Percentiles rank a stretch among this genome's conserved stretches.
Evolutionary conservation across 1,139 yeast species (phyloP).

Genomic region (Scheffersomyces titani): DNA sequence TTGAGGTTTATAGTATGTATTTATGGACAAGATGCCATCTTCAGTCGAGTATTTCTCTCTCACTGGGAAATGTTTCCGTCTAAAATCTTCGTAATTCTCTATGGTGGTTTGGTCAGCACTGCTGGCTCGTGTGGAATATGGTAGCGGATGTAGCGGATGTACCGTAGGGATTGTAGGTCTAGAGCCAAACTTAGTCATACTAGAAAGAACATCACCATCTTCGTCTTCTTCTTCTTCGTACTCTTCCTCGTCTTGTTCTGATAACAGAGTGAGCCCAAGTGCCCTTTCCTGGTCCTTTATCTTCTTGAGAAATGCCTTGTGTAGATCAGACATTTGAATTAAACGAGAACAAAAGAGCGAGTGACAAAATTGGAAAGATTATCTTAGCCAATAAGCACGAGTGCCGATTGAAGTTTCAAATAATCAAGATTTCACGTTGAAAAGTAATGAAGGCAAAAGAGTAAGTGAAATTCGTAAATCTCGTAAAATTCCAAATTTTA

Average conservation of each 20-base stretch:
- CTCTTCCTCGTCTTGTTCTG: slow-evolving; percentile 27
- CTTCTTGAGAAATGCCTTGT: slow-evolving; percentile 32
- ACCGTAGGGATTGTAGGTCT: neutral
- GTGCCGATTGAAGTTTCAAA: neutral
- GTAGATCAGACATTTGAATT: slow-evolving; percentile 13
- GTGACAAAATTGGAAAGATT: neutral
- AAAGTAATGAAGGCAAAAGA: neutral
- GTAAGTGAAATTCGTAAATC: neutral
- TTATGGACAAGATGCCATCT: slow-evolving; percentile 24
- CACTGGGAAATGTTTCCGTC: slow-evolving; percentile 6
- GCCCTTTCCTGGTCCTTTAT: slow-evolving; percentile 39
- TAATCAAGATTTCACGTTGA: neutral
- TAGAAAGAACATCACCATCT: neutral
- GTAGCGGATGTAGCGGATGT: slow-evolving; percentile 37
- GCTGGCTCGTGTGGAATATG: slow-evolving; percentile 24
- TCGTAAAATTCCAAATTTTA: neutral
- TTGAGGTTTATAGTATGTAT: slow-evolving; percentile 65
- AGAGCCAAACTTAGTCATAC: neutral
- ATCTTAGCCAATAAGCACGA: neutral
- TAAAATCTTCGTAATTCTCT: slow-evolving; percentile 6
- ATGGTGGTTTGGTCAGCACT: slow-evolving; percentile 23
- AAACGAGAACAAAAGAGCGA: neutral
- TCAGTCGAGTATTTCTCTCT: slow-evolving; percentile 7
- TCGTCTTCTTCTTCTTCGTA: slow-evolving; percentile 4
- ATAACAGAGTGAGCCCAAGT: slow-evolving; percentile 32